Evolutionary conservation across 306 rosid species (phyloP).

Genomic region (Abrus precatorius): DNA sequence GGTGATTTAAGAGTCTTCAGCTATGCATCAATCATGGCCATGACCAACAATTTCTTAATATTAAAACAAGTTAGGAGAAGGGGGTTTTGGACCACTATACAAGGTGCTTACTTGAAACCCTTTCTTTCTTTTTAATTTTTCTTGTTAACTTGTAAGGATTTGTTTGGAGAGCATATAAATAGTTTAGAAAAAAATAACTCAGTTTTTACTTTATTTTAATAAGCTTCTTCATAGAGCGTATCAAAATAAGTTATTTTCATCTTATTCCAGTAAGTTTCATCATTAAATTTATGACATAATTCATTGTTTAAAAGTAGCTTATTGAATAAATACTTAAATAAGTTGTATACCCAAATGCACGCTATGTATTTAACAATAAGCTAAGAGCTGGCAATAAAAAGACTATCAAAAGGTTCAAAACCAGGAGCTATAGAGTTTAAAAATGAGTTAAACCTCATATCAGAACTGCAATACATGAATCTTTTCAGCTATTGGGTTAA

Average conservation of each 20-base stretch:
- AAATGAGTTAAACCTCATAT: slow-evolving; percentile 45
- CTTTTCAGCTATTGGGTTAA: slow-evolving; percentile 41
- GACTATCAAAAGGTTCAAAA: slow-evolving; percentile 45
- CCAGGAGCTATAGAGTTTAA: slow-evolving; percentile 43
- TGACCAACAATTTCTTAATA: slow-evolving; percentile 19
- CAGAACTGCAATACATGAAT: slow-evolving; percentile 48
- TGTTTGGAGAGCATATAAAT: too few relatives aligned
- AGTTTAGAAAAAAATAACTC: too few relatives aligned
- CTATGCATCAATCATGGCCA: slow-evolving; percentile 35
- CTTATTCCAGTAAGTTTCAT: too few relatives aligned
- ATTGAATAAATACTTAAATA: too few relatives aligned
- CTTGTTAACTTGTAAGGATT: too few relatives aligned
- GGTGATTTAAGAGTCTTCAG: slow-evolving; percentile 14
- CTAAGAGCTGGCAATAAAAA: slow-evolving; percentile 47
- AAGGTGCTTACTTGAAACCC: slow-evolving; percentile 33
- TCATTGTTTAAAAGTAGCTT: too few relatives aligned
- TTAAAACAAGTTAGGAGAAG: slow-evolving; percentile 32
- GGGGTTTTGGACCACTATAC: slow-evolving; percentile 44
- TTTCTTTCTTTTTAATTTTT: too few relatives aligned
- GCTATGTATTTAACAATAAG: neutral
- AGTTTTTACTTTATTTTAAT: too few relatives aligned
- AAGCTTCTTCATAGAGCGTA: too few relatives aligned
- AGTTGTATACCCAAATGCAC: too few relatives aligned
- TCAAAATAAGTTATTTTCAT: too few relatives aligned
- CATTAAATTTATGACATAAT: too few relatives aligned